These are phyloP conservation scores for Fusarium kyushuense DNA, from an alignment of 2,329 filamentous ascomycete species.

Conservation along the genomic window DNA sequence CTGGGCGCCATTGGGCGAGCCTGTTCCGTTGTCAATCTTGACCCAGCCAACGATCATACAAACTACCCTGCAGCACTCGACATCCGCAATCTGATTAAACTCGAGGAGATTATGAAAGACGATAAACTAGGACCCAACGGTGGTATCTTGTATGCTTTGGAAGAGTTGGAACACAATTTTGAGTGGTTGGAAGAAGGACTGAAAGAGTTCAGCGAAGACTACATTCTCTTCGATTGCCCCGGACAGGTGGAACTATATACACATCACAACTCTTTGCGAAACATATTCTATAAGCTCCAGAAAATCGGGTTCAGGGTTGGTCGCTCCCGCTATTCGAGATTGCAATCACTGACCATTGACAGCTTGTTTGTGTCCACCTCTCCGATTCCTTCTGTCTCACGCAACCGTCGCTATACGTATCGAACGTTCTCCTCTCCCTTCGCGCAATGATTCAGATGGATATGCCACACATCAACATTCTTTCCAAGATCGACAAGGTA, in stretches of 20 bases:
- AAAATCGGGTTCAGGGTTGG: constrained; percentile 92
- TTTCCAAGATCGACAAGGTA: constrained; percentile 98
- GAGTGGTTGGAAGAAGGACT: constrained; percentile 90
- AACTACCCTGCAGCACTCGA: constrained; percentile 91
- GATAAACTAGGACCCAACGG: constrained; percentile 94
- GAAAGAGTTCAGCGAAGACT: constrained; percentile 86
- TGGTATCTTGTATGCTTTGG: constrained; percentile 90
- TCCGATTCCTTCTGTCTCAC: constrained; percentile 95
- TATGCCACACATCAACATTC: constrained; percentile 92
- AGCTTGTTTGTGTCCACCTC: constrained; percentile 94
- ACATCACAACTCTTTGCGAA: constrained; percentile 90
- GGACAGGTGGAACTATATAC: constrained; percentile 98
- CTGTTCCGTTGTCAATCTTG: constrained; percentile 94
- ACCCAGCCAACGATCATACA: constrained; percentile 94
- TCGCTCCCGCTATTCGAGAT: not conserved
- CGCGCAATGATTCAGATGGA: constrained; percentile 99
- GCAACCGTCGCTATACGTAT: constrained; percentile 93
- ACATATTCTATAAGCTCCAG: constrained; percentile 90
- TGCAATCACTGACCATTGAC: constrained; percentile 37
- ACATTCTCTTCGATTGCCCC: constrained; percentile 94
- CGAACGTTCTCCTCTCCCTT: constrained; percentile 90
- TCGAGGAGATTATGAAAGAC: constrained; percentile 95
- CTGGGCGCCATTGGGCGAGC: constrained; percentile 94
- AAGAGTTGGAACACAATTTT: constrained; percentile 93
- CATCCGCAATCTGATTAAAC: constrained; percentile 86